Base-by-base conservation (phyloP, 306 rosid species). In the Sicyos edulis region DNA sequence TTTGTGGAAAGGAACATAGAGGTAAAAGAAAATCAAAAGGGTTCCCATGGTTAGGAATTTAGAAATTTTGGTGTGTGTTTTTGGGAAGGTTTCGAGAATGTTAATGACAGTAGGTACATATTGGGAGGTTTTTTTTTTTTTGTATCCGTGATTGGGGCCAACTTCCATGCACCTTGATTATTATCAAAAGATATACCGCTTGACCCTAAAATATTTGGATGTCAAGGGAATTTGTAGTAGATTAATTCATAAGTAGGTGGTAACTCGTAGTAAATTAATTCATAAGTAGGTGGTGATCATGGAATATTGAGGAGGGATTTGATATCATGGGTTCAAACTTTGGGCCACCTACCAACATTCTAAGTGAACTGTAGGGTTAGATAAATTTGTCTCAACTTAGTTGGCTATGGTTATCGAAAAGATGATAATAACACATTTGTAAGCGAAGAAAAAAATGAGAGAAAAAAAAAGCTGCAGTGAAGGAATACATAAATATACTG, bases 11-110 rank as follows among this genome's bases (percentile, higher is more conserved):
- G 20, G 14, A 61, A 61, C 22, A 34, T 17, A 37, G 72, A 68
- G 42, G 26, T 68, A 47, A 49, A 47, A 68, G 72, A 49, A 68
- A 68, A 68, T 52, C 56, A 22, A 49, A n/a, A 45, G 71, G 37
- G 11, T 65, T 65, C 5, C 71, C 71, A 68, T 47, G 37, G 42
- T 49, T 49, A 6, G 42, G 57, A 47, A 49, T 12, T 47, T 67
- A 47, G 54, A 49, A 47, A 6, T 66, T 20, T 19, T 65, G n/a
- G 44, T 37, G 45, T 40, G 54, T 67, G 51, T 11, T 42, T 42
- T 44, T 52, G 12, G 45, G 19, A 66, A 66, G 32, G 29, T 22
- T 66, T 45, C 19, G 3, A 65, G 37, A 66, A 66, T 45, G 54
- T 12, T 66, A 45, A 19, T 40, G 70, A 17, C 53, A 1, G 15